Percentiles rank a stretch among this genome's conserved stretches.
phyloP scores from a whole-genome alignment of 2,329 filamentous ascomycete genomes.

The Hortaea werneckii region DNA sequence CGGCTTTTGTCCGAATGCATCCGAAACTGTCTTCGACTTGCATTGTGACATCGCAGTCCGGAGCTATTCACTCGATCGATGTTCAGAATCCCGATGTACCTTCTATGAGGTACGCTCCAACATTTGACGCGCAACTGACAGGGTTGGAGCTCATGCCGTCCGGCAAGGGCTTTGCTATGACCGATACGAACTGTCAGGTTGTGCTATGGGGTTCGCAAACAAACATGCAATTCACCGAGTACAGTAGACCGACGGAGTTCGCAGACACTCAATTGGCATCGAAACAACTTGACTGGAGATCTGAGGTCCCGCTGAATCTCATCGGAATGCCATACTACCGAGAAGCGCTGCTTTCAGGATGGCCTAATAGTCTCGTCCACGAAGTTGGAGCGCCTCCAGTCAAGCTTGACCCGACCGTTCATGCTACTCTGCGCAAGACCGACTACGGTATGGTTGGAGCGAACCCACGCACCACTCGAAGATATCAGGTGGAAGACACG shows the following conservation, averaged over 20 bases:
- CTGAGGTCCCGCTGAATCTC: slow-evolving; percentile 69
- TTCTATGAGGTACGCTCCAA: slow-evolving; percentile 72
- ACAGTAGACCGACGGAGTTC: slow-evolving; percentile 67
- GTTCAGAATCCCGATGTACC: slow-evolving; percentile 87
- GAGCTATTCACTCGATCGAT: slow-evolving; percentile 92
- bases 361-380: slow-evolving; percentile 74
- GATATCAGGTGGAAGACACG: slow-evolving; percentile 61
- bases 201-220: slow-evolving; percentile 81
- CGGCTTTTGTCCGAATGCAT: slow-evolving; percentile 92
- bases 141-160: slow-evolving; percentile 81
- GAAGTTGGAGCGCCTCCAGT: slow-evolving; percentile 75
- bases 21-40: slow-evolving; percentile 90
- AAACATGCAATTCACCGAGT: slow-evolving; percentile 79
- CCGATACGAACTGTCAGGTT: slow-evolving; percentile 67
- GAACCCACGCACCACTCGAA: slow-evolving; percentile 52
- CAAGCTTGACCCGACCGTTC: slow-evolving; percentile 60
- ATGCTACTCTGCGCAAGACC: slow-evolving; percentile 57
- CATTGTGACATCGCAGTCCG: slow-evolving; percentile 82
- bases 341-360: slow-evolving; percentile 75
- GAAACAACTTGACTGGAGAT: slow-evolving; percentile 31
- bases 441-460: slow-evolving; percentile 50
- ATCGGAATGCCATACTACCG: slow-evolving; percentile 92
- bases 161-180: slow-evolving; percentile 72
- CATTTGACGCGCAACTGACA: slow-evolving; percentile 59
- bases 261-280: slow-evolving; percentile 54